phyloP scores from a whole-genome alignment of 768 basidiomycete genomes.

The Amylocystis lapponica region DNA sequence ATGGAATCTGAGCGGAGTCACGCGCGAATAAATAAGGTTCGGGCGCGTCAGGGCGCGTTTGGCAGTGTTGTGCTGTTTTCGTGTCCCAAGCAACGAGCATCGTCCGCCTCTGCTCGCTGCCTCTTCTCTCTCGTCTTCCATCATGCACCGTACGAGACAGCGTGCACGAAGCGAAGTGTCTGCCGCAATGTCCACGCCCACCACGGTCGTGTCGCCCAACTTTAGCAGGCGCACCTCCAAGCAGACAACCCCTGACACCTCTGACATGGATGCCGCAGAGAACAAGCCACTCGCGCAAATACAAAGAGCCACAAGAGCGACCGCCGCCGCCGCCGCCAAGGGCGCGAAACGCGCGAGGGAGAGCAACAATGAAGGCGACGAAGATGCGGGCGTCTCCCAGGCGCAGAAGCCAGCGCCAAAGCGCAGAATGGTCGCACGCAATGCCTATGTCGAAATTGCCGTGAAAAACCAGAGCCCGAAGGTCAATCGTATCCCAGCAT shows the following conservation, averaged over 20 bases:
- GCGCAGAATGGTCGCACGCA: slow-evolving; percentile 11
- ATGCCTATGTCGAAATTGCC: slow-evolving; percentile 20
- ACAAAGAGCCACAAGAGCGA: not conserved
- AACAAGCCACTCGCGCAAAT: not conserved
- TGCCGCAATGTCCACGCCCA: slow-evolving; percentile 29
- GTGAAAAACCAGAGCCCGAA: slow-evolving; percentile 4
- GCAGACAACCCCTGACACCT: slow-evolving; percentile 49
- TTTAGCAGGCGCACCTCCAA: slow-evolving; percentile 44
- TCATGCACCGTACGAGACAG: slow-evolving; percentile 16
- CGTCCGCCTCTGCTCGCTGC: slow-evolving; percentile 1
- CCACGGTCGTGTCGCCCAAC: slow-evolving; percentile 43
- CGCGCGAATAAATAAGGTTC: slow-evolving; percentile 23
- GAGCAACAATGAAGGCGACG: slow-evolving; percentile 5
- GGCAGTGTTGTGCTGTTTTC: slow-evolving; percentile 13
- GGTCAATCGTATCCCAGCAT: slow-evolving; percentile 7
- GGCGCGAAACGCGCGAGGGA: slow-evolving; percentile 9
- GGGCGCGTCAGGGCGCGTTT: slow-evolving; percentile 19
- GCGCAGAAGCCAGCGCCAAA: slow-evolving; percentile 10
- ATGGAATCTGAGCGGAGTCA: not conserved
- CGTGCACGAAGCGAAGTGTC: slow-evolving; percentile 23
- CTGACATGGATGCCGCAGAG: slow-evolving; percentile 27
- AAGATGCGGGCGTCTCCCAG: not conserved
- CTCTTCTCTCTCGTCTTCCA: slow-evolving; percentile 1
- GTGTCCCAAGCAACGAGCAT: slow-evolving; percentile 9
- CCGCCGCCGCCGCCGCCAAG: slow-evolving; percentile 16